Evolutionary conservation across 257 asterid species (phyloP), one percentile per base, ranked within the genome.

Genomic region (Jacaranda mimosifolia): DNA sequence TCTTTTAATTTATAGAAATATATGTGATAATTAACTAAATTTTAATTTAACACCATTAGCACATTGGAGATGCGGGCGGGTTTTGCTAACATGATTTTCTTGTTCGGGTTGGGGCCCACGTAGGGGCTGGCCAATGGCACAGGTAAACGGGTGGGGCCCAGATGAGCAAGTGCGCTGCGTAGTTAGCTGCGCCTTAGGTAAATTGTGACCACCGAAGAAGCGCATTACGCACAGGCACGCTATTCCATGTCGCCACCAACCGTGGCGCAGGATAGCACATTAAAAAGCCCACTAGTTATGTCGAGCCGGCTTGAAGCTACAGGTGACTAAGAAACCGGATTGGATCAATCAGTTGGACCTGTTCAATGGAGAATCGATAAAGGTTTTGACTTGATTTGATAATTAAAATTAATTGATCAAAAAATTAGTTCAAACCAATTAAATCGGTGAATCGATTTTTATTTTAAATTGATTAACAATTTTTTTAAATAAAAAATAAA

Each of bases 181-280:
- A 66, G 72, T 43, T 6, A 17, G 36, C 38, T 66, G 72, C 56
- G 56, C 73, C 58, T 5, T 45, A 7, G 32, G 32, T 40, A 15
- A 39, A 63, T 38, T 7, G 38, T 42, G 57, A 66, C 72, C 72
- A 66, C 57, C 55, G 52, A 63, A 18, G 68, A 63, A 39, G 48
- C 49, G 68, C 68, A 35, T 63, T 63, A 63, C 9, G 68, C 68
- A 63, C 49, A 63, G 36, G 68, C 11, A 63, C 19, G 36, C 48
- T 21, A 63, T 38, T 15, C 68, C 26, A 36, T 36, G 39, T 63
- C 26, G 10, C 68, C 68, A 63, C 68, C 68, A 42, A 42, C 58
- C 42, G 39, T 45, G 73, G 73, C 17, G 72, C 55, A 40, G 56
- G 72, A 63, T 39, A 63, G 38, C 51, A n/a, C 10, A 55, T 55